These are phyloP conservation scores for Cyberlindnera veronae DNA, from an alignment of 805 yeast species.

Conservation along the genomic window DNA sequence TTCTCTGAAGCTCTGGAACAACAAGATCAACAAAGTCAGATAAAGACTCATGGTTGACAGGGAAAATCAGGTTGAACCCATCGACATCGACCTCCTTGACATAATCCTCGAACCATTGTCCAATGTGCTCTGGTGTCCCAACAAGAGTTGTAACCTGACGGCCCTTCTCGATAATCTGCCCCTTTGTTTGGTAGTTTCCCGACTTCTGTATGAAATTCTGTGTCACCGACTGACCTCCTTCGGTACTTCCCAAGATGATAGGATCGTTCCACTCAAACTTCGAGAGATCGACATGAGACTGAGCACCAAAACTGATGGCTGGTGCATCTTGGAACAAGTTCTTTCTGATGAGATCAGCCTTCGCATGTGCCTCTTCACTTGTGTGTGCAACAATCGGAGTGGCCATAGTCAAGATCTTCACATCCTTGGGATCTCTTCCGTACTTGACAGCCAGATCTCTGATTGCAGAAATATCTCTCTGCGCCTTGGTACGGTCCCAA, in stretches of 20 bases:
- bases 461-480: conserved; percentile 30
- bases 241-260: conserved; percentile 30
- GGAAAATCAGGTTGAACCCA: conserved; percentile 40
- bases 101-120: conserved; percentile 38
- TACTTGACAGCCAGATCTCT: conserved; percentile 33
- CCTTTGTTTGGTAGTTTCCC: conserved; percentile 23
- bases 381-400: conserved; percentile 39
- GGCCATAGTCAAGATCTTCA: conserved; percentile 37
- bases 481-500: conserved; percentile 32
- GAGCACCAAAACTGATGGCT: conserved; percentile 42
- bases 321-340: conserved; percentile 41
- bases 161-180: conserved; percentile 31
- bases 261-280: conserved; percentile 30
- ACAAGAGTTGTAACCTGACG: conserved; percentile 30
- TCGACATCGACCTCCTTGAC: conserved; percentile 38
- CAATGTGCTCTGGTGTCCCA: conserved; percentile 38
- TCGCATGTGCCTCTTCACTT: conserved; percentile 36
- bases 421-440: conserved; percentile 35
- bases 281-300: conserved; percentile 41
- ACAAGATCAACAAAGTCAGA: conserved; percentile 36
- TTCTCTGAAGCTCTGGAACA: conserved; percentile 34
- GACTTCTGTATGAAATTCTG: conserved; percentile 26
- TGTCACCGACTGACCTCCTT: conserved; percentile 35
- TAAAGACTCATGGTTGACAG: conserved; percentile 35
- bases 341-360: conserved; percentile 29